Evolutionary conservation across 768 basidiomycete genomes (phyloP), one percentile per base, ranked within the genome.

Genomic region (Neoboletus magnificus): DNA sequence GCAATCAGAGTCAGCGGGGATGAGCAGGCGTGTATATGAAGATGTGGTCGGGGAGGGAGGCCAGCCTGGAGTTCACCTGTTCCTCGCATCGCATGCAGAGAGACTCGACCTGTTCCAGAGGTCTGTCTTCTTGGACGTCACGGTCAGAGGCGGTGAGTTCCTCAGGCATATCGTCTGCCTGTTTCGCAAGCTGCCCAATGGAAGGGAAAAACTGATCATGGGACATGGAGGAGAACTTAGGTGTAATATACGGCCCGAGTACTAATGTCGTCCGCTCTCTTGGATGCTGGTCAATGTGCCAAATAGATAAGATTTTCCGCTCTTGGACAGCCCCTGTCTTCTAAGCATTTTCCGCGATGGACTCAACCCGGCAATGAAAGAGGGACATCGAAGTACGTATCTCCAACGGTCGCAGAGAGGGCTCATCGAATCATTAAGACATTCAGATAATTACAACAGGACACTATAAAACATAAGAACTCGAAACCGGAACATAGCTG

Each of bases 1-100:
- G 78, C 62, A 71, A 57, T 69, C 64, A 59, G 49, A 23, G n/a
- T 52, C 40, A 58, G 53, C 15, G 32, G 30, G 30, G 18, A 36
- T 50, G 53, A 45, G 32, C 29, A 33, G 35, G 47, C 1, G 25
- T 32, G 2, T n/a, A 4, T 12, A 25, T 25, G n/a, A 25, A 33
- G 43, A 37, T 62, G 22, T 27, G n/a, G 2, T 2, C 12, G 25
- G 27, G 32, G 30, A 37, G 22, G 29, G 33, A n/a, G 16, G 27
- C 4, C 7, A 30, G 5, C 33, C n/a, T 39, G 36, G 22, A 15
- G 68, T 82, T 69, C 61, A 91, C 96, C 82, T 98, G 88, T 71
- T 98, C 83, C 42, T 82, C 79, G 67, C 97, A 99, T 69, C 82
- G 82, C 92, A 98, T 96, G 74, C 97, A 98, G 27, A 98, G 75